Evolutionary conservation across 1,284 basidiomycete species (phyloP), one percentile per base, ranked within the genome.

Genomic region (Ceraceosorus guamensis): DNA sequence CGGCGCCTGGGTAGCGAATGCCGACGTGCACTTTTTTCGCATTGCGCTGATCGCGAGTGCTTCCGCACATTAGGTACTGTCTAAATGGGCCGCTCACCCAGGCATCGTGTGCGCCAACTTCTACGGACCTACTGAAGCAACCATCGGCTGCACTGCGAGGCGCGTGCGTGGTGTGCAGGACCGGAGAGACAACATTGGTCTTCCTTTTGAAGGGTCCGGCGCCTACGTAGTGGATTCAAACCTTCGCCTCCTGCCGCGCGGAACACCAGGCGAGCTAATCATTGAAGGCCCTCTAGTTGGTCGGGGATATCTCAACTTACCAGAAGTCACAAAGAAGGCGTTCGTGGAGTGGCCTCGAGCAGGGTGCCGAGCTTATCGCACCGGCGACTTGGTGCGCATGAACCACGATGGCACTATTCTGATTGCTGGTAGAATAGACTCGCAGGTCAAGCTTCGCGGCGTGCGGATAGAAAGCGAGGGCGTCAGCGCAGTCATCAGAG

Each of bases 111-210:
- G 71, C 4, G 56, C 70, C 45, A 73, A 75, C 35, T 66, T 68
- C 0, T 75, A 75, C 48, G 72, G 72, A 14, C 72, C 72, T 3
- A 75, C 71, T 13, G 72, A 75, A 52, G 68, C 68, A 4, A 67
- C 71, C 2, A 75, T 75, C 50, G 71, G 71, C 45, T 73, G 64
- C 53, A 73, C 71, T 33, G 50, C 68, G 0, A 58, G 60, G 46
- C 39, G 39, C 16, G 11, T 41, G 39, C 11, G 3, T 11, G 39
- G 39, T 16, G 39, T 41, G 16, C 39, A 41, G 11, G 39, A 41
- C 11, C 39, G 39, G 39, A 41, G 39, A 16, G 39, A 41, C 39
- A 63, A 72, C 52, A 62, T 75, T 44, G 72, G 72, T 6, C 39
- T 41, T 11, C 11, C 39, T 2, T 39, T 16, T 10, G 65, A 69